These are phyloP conservation scores for Zychaea mexicana DNA, from an alignment of 371 early-diverging fungal genomes.

Conservation along the genomic window DNA sequence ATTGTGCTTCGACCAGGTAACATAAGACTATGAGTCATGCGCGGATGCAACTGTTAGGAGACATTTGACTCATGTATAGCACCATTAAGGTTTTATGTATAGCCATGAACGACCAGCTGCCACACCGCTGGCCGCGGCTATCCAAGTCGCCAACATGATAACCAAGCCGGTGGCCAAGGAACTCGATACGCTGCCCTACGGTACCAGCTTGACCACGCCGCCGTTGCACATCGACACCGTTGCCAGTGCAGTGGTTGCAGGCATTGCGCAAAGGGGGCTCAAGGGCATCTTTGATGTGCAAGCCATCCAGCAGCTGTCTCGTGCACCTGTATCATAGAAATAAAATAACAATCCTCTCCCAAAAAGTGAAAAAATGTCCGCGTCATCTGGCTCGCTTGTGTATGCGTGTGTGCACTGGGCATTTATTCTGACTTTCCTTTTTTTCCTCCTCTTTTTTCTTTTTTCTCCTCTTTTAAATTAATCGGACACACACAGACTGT, in stretches of 20 bases:
- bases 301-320: conserved; percentile 41
- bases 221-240: conserved; percentile 64
- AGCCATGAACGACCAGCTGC: conserved; percentile 60
- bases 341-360: background rate
- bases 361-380: background rate
- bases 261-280: conserved; percentile 39
- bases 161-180: conserved; percentile 43
- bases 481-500: background rate
- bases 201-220: conserved; percentile 59
- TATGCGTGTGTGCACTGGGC: background rate
- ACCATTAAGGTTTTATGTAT: conserved; percentile 58
- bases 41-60: background rate
- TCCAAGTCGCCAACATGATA: conserved; percentile 52
- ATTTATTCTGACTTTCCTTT: background rate
- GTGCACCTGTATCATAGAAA: background rate
- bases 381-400: background rate
- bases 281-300: conserved; percentile 56
- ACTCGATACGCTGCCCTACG: conserved; percentile 58
- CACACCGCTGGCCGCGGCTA: conserved; percentile 59
- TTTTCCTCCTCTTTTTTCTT: background rate
- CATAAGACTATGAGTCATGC: background rate
- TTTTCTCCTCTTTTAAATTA: background rate
- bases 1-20: conserved; percentile 71
- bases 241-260: conserved; percentile 61
- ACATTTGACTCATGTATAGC: background rate